phyloP scores from a whole-genome alignment of 2,329 filamentous ascomycete genomes.

The Colletotrichum sp. region DNA sequence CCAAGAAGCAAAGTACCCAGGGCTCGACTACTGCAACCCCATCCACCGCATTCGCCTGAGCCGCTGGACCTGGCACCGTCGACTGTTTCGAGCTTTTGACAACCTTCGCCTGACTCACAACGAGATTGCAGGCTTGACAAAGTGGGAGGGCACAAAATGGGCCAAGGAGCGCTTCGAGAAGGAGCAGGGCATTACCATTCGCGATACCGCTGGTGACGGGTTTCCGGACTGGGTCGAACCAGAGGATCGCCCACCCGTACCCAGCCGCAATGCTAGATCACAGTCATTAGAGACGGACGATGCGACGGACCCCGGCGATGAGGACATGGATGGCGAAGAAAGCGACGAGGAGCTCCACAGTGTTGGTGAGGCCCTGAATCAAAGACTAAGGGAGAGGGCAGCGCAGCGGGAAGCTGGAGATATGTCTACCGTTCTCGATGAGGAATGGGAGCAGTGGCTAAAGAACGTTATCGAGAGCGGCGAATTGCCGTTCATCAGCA shows the following conservation, averaged over 20 bases:
- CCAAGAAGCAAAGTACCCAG: slow-evolving; percentile 81
- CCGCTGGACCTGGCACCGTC: slow-evolving; percentile 77
- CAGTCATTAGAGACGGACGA: slow-evolving; percentile 11
- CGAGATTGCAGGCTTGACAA: slow-evolving; percentile 75
- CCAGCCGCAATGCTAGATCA: slow-evolving; percentile 2
- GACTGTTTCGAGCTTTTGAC: slow-evolving; percentile 79
- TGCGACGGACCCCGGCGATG: slow-evolving; percentile 26
- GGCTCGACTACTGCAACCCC: slow-evolving; percentile 76
- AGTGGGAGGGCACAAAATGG: slow-evolving; percentile 86
- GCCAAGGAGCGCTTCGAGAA: slow-evolving; percentile 80
- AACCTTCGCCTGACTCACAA: slow-evolving; percentile 67
- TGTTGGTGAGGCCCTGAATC: slow-evolving; percentile 66
- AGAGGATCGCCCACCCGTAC: slow-evolving; percentile 23
- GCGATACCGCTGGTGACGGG: slow-evolving; percentile 74
- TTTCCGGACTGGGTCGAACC: slow-evolving; percentile 67
- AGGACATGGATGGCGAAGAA: slow-evolving; percentile 53
- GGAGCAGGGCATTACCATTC: slow-evolving; percentile 73
- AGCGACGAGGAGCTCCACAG: slow-evolving; percentile 61
- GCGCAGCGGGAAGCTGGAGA: slow-evolving; percentile 68
- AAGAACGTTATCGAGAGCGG: slow-evolving; percentile 73
- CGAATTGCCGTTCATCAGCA: slow-evolving; percentile 51
- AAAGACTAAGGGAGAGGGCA: slow-evolving; percentile 68
- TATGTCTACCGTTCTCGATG: slow-evolving; percentile 64
- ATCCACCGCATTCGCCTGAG: slow-evolving; percentile 80
- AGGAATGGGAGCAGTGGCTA: slow-evolving; percentile 77